Conservation (phyloP, 1,284 basidiomycete genomes). For the Fomitopsis betulina region DNA sequence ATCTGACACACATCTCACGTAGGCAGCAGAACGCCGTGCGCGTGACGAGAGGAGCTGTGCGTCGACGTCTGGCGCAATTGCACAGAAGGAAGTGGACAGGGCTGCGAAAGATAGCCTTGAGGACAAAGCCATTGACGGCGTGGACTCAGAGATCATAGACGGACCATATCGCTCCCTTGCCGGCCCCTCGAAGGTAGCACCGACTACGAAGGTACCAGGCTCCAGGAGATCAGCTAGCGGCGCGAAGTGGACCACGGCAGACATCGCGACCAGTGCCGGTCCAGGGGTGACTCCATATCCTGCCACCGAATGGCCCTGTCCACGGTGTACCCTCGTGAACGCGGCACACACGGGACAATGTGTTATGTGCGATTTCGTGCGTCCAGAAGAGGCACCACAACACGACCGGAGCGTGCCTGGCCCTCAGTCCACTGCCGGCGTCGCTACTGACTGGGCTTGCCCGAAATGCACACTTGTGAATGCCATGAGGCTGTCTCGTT, state of each 20-base stretch:
- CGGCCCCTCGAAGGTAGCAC: background rate
- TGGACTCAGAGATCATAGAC: slow-evolving; percentile 22
- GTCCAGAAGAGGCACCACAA: slow-evolving; percentile 3
- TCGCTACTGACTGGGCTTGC: slow-evolving; percentile 54
- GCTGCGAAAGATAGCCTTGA: slow-evolving; percentile 65
- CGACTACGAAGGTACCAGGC: background rate
- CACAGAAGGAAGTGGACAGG: slow-evolving; percentile 63
- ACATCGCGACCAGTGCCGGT: background rate
- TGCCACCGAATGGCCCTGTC: slow-evolving; percentile 55
- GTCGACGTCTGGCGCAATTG: slow-evolving; percentile 50
- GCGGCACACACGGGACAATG: slow-evolving; percentile 43
- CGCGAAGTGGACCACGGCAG: background rate
- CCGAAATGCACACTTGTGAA: slow-evolving; percentile 72
- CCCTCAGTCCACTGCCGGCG: background rate
- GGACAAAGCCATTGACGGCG: slow-evolving; percentile 54
- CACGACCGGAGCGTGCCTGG: background rate
- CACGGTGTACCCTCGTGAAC: slow-evolving; percentile 69
- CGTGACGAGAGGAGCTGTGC: slow-evolving; percentile 72
- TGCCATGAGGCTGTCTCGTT: slow-evolving; percentile 40
- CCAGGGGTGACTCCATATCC: background rate
- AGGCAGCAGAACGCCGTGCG: slow-evolving; percentile 80
- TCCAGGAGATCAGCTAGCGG: too few species aligned
- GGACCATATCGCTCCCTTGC: background rate
- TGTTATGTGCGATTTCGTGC: slow-evolving; percentile 28
- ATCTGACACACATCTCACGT: background rate